Conservation (phyloP, 2,329 filamentous ascomycete species). For the Aureobasidium vineae region DNA sequence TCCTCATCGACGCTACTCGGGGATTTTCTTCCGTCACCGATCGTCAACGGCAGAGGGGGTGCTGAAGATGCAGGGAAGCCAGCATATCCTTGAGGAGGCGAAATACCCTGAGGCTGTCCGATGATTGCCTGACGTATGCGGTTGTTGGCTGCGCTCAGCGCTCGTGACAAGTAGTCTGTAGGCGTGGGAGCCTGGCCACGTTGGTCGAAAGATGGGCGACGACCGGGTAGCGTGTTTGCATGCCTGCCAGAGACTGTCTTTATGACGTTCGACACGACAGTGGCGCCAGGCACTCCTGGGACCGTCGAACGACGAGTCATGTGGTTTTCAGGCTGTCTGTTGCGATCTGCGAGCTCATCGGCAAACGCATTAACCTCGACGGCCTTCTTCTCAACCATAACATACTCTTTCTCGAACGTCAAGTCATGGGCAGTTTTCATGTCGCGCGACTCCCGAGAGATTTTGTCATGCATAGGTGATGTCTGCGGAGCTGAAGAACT, state of each 20-base stretch:
- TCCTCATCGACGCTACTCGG: constrained; percentile 72
- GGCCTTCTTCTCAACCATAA: constrained; percentile 89
- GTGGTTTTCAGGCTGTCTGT: constrained; percentile 23
- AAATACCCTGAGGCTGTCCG: constrained; percentile 65
- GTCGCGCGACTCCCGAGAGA: constrained; percentile 39
- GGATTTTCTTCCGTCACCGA: constrained; percentile 58
- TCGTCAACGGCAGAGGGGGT: constrained; percentile 64
- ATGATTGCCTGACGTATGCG: constrained; percentile 59
- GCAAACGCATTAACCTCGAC: constrained; percentile 97
- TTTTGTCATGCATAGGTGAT: constrained; percentile 42
- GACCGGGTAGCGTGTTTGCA: constrained; percentile 62
- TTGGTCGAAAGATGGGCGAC: constrained; percentile 72
- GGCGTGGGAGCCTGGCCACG: constrained; percentile 69
- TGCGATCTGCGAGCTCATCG: constrained; percentile 75
- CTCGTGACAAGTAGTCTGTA: constrained; percentile 91
- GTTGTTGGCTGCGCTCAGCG: constrained; percentile 86
- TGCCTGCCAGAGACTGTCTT: constrained; percentile 69
- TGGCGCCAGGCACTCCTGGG: constrained; percentile 64
- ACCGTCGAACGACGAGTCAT: constrained; percentile 74
- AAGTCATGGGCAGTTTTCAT: constrained; percentile 73
- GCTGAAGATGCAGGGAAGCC: constrained; percentile 84
- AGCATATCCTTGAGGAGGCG: constrained; percentile 72
- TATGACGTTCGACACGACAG: constrained; percentile 69
- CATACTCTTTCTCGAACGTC: constrained; percentile 89
- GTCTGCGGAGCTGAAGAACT: constrained; percentile 28